phyloP scores from a whole-genome alignment of 2,329 filamentous ascomycete genomes.

The Microsporum canis region DNA sequence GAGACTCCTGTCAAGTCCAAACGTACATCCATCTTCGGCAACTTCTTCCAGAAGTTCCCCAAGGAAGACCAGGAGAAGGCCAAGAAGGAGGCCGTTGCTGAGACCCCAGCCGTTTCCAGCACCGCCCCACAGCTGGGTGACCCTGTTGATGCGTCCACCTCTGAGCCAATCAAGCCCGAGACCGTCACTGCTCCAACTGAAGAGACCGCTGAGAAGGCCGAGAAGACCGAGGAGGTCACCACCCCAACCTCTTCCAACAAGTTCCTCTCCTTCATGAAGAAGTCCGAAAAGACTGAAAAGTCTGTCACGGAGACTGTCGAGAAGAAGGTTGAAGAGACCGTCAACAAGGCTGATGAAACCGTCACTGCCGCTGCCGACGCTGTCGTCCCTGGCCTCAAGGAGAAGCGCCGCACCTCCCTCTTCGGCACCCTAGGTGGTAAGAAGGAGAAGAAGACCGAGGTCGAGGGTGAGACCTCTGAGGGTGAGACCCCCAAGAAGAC shows the following conservation, averaged over 20 bases:
- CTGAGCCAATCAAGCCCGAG: slow-evolving; percentile 32
- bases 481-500: slow-evolving; percentile 27
- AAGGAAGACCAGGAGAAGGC: slow-evolving; percentile 33
- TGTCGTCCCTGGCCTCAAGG: slow-evolving; percentile 34
- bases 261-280: slow-evolving; percentile 24
- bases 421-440: slow-evolving; percentile 44
- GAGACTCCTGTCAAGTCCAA: slow-evolving; percentile 51
- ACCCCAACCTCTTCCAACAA: slow-evolving; percentile 25
- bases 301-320: slow-evolving; percentile 14
- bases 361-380: slow-evolving; percentile 21
- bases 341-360: slow-evolving; percentile 13
- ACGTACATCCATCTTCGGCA: slow-evolving; percentile 74
- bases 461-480: slow-evolving; percentile 38
- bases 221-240: slow-evolving; percentile 13
- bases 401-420: slow-evolving; percentile 43
- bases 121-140: slow-evolving; percentile 40
- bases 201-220: slow-evolving; percentile 20
- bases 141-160: slow-evolving; percentile 29
- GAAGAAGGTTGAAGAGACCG: slow-evolving; percentile 14
- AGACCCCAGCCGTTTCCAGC: slow-evolving; percentile 36
- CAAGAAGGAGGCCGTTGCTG: slow-evolving; percentile 40
- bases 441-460: slow-evolving; percentile 41
- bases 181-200: slow-evolving; percentile 33
- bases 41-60: slow-evolving; percentile 59
- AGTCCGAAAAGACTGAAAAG: slow-evolving; percentile 16